A percentile compares a stretch with the other conserved stretches of the same genome.
Evolutionary conservation across 2,329 filamentous ascomycete species (phyloP).

Genomic region (Knoxdaviesia proteae): DNA sequence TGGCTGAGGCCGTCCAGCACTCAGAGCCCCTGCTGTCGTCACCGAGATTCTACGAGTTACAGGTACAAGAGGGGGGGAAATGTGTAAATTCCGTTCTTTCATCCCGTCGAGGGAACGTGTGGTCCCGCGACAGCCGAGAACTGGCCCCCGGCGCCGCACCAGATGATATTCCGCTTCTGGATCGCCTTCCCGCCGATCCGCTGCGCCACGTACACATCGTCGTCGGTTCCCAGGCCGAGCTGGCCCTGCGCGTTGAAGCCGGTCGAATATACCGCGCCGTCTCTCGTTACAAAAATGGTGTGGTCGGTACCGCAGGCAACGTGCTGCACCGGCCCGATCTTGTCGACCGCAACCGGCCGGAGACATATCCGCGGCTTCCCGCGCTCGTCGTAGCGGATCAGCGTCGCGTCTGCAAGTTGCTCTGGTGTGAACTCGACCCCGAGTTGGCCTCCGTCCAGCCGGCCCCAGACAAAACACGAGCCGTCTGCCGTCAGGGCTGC

Average conservation of each 20-base stretch:
- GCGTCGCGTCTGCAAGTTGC: constrained; percentile 23
- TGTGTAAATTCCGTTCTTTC: no score
- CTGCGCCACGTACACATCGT: not conserved
- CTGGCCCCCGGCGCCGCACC: not conserved
- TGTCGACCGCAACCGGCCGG: constrained; percentile 30
- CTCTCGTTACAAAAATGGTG: constrained; percentile 40
- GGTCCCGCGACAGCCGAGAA: constrained; percentile 1
- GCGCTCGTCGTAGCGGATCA: constrained; percentile 32
- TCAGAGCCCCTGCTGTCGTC: no score
- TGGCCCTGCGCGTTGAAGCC: constrained; percentile 27
- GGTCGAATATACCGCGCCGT: constrained; percentile 48
- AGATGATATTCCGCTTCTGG: not conserved
- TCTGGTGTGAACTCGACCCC: constrained; percentile 27
- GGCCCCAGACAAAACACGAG: constrained; percentile 31
- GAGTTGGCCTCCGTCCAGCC: constrained; percentile 25
- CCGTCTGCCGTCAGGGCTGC: constrained; percentile 28
- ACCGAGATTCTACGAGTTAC: no score
- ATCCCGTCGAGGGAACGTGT: no score
- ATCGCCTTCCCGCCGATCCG: not conserved
- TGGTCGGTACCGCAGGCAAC: constrained; percentile 44
- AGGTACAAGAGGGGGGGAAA: no score
- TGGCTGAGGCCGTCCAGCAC: no score
- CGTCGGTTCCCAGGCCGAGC: constrained; percentile 6
- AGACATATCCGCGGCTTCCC: constrained; percentile 39
- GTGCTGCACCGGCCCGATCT: constrained; percentile 23